Evolutionary conservation across 352 stramenopile species (phyloP), one percentile per base, ranked within the genome.

Genomic region (Globisporangium splendens): DNA sequence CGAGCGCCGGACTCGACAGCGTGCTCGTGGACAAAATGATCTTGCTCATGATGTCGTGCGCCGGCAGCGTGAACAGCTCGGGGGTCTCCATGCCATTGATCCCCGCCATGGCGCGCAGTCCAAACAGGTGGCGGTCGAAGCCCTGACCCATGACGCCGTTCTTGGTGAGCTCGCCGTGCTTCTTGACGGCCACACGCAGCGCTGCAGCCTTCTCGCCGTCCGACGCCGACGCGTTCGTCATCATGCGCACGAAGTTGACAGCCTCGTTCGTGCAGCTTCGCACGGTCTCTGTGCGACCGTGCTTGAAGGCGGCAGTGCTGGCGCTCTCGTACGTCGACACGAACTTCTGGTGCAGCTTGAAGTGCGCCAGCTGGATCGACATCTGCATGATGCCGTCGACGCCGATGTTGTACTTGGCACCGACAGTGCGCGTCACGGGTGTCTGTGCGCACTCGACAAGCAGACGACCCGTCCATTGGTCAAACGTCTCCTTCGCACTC

Each of bases 1-100:
- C 83, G 14, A 97, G 69, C 35, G 86, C 83, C 8, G 80, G 83
- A 48, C 82, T 96, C 41, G 79, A 89, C 41, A 97, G 64, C 46
- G 87, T 97, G 56, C 85, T 96, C 50, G 90, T 96, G n/a, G 86
- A 96, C 53, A 97, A 47, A 48, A 96, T 95, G 58, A 96, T 96
- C 55, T 91, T 83, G 73, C 73, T 87, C 80, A 96, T 88, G 56
- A 85, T 72, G 38, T 88, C 71, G 52, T 92, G 82, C 18, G 83
- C 79, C 17, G 81, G 85, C 22, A 94, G 63, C 15, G 73, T 92
- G 66, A 94, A 96, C 13, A 97, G 69, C 56, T 86, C 78, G 0
- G 84, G 87, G 50, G 80, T 62, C 13, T 78, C 62, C 21, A 82
- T 73, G 18, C 73, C 78, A 42, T 89, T 61, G 42, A 91, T 43